phyloP scores from a whole-genome alignment of 192 early-diverging fungal species.

The Pecoramyces ruminantium region DNA sequence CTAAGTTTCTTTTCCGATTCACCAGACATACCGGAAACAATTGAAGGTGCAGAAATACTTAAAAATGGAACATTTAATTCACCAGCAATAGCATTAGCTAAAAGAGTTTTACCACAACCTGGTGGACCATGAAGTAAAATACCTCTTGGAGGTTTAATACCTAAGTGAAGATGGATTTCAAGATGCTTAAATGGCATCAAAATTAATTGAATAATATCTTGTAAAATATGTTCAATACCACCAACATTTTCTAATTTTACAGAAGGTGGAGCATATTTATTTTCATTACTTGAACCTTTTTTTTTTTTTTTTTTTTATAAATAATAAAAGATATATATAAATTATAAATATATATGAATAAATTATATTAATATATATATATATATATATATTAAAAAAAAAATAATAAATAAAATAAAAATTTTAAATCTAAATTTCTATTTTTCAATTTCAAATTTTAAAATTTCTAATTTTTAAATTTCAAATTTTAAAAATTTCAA shows the following conservation, averaged over 20 bases:
- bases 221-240: constrained; percentile 64
- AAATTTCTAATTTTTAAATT: no score
- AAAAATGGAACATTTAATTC: constrained; percentile 80
- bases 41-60: constrained; percentile 81
- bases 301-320: not conserved
- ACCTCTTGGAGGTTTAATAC: constrained; percentile 84
- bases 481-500: no score
- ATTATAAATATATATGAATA: no score
- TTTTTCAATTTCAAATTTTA: not conserved
- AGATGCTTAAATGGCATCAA: constrained; percentile 86
- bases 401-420: no score
- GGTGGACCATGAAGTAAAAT: constrained; percentile 91
- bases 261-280: constrained; percentile 34
- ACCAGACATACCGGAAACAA: constrained; percentile 95
- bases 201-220: constrained; percentile 77
- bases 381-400: no score
- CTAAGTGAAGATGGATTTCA: constrained; percentile 79
- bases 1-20: constrained; percentile 97
- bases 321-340: no score
- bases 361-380: no score
- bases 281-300: not conserved
- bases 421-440: not conserved
- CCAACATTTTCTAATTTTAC: constrained; percentile 61
- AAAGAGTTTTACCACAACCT: constrained; percentile 88
- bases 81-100: constrained; percentile 94